Evolutionary conservation across 176 grass and related monocot species (phyloP).

Genomic region (Eleusine coracana): DNA sequence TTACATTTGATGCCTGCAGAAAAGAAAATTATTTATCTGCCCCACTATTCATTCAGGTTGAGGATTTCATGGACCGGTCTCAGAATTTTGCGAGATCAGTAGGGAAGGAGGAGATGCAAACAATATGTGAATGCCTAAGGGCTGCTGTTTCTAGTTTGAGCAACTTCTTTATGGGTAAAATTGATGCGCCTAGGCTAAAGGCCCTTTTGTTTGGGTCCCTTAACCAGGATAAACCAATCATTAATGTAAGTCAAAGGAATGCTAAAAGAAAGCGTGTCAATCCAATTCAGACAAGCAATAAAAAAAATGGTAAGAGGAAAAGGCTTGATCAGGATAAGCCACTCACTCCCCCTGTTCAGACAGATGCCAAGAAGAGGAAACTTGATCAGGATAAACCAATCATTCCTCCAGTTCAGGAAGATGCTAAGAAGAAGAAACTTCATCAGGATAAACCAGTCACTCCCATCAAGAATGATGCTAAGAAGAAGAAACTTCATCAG

Average conservation of each 20-base stretch:
- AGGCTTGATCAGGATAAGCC: conserved; percentile 17
- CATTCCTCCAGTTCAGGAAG: background rate
- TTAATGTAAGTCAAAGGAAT: background rate
- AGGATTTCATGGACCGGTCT: conserved; percentile 81
- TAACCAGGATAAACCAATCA: conserved; percentile 21
- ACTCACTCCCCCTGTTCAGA: background rate
- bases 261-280: conserved; percentile 35
- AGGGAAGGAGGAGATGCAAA: conserved; percentile 56
- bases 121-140: conserved; percentile 60
- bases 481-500: conserved; percentile 29
- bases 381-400: conserved; percentile 17
- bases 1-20: background rate
- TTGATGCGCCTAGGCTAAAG: conserved; percentile 54
- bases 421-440: conserved; percentile 35
- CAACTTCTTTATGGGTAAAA: conserved; percentile 57
- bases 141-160: conserved; percentile 52
- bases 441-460: conserved; percentile 15
- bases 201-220: conserved; percentile 51
- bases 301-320: conserved; percentile 21
- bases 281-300: conserved; percentile 18
- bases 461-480: conserved; percentile 2
- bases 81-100: conserved; percentile 89
- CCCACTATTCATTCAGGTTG: conserved; percentile 59
- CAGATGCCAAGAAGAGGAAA: conserved; percentile 33
- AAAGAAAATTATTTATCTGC: conserved; percentile 33